Base-by-base conservation (phyloP, 805 yeast species). In the Candida ovalis region DNA sequence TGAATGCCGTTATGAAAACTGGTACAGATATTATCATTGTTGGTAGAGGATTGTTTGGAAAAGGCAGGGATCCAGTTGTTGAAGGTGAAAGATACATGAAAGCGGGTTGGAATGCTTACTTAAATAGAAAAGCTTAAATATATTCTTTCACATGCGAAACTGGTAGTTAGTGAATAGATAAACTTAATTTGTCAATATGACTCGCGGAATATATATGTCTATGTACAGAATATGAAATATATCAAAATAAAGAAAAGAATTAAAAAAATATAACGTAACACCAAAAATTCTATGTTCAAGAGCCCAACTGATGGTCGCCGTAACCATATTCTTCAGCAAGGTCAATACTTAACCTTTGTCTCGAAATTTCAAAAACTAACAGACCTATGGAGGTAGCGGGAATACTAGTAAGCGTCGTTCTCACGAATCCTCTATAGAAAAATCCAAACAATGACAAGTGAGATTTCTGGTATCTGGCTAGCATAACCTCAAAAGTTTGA, bases 21-120 rank as follows among this genome's bases (percentile, higher is more conserved):
- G 98, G 98, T n/a, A 78, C 96, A 2, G 99, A 94, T 66, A 79
- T 94, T 44, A 91, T 94, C 50, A 94, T 94, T 65, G 99, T 94
- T n/a, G 99, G 99, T 10, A 81, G 99, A 69, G 99, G 99, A 0
- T 74, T 94, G 47, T 90, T 87, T 65, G 98, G 94, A 13, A 87
- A 89, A 61, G 97, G 96, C 19, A 83, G 98, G 70, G 96, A 92
- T 64, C 96, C 97, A 6, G 74, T 74, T 1, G 86, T 73, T 13
- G 97, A 94, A 69, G 95, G 96, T 39, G 78, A 82, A 61, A 79
- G 99, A 61, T 94, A 94, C 69, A 81, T 86, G 69, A 77, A 78
- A 48, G 98, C 98, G 15, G 98, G 98, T 4, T 94, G 99, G 99
- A 76, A 78, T 24, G 96, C 98, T 5, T 94, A 92, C 63, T 62